Evolutionary conservation across 2,329 filamentous ascomycete species (phyloP), one percentile per base, ranked within the genome.

Genomic region (Aspergillus pseudoviridinutans): DNA sequence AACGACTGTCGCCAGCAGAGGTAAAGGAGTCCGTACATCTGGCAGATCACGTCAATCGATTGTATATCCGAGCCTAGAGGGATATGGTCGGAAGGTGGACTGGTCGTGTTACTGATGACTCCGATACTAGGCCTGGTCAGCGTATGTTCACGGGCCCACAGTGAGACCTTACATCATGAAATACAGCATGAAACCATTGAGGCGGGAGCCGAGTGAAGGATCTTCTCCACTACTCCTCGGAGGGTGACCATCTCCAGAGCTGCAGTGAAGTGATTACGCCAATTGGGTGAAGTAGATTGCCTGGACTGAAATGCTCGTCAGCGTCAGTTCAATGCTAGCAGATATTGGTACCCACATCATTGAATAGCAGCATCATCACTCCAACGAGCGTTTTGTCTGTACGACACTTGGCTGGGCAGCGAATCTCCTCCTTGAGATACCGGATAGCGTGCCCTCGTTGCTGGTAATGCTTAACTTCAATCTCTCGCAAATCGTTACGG

Each of bases 101-200:
- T 58, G 12, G 57, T 58, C 1, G 57, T 58, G 50, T 58, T 58
- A 22, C 54, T 50, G 47, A 56, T 53, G 17, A 58, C 41, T 14
- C 57, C 41, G 46, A 56, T 38, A 6, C 57, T 58, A 35, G 27
- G 24, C 28, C 3, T 29, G 49, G 24, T 50, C 17, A n/a, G 6
- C 22, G 49, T 12, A 17, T 14, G 27, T 7, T 10, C 14, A 9
- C 27, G 4, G 4, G 3, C 14, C 20, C 14, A 44, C 2, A 20
- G n/a, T 14, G 25, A 25, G 27, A 35, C 4, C 42, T 22, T 58
- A 58, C 57, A 56, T 53, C 28, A 59, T 49, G 32, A 54, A 50
- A 24, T 57, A 53, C 3, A 59, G 49, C 47, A 59, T 25, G 12
- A 51, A 14, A 2, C 47, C 50, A 22, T 41, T 44, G 12, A 59